A percentile compares a stretch with the other conserved stretches of the same genome.
Evolutionary conservation across 192 early-diverging fungal genomes (phyloP).

Genomic region (Coemansia sp.): DNA sequence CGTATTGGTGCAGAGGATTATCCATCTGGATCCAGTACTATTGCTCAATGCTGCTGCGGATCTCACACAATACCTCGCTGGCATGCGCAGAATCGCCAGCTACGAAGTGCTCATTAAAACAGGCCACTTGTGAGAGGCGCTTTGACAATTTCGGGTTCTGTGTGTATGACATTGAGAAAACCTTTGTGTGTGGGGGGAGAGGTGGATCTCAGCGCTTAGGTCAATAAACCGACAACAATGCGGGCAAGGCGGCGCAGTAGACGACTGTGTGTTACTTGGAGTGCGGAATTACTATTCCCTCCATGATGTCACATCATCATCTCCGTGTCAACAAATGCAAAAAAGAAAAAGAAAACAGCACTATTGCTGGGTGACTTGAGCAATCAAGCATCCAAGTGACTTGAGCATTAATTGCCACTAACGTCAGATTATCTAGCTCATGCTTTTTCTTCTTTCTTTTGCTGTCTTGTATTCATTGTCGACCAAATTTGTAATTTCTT

Average conservation of each 20-base stretch:
- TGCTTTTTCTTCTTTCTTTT: neutral
- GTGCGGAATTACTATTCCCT: neutral
- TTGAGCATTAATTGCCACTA: too few species aligned
- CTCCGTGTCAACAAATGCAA: too few species aligned
- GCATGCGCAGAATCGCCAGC: neutral
- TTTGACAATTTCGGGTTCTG: neutral
- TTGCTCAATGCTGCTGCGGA: neutral
- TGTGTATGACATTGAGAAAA: too few species aligned
- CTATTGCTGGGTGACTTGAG: neutral
- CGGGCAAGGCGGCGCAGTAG: neutral
- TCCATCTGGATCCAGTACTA: neutral
- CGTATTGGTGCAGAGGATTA: neutral
- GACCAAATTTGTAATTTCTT: conserved; percentile 2
- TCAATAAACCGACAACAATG: neutral
- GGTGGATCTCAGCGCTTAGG: neutral
- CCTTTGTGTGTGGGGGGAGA: neutral
- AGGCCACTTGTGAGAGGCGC: neutral
- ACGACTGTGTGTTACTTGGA: neutral
- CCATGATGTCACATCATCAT: neutral
- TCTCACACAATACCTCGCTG: conserved; percentile 2
- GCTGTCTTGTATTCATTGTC: neutral
- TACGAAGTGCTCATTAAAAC: neutral
- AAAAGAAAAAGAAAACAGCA: neutral
- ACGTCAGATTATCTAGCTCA: neutral
- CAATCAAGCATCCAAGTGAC: too few species aligned